Evolutionary conservation across 352 stramenopile species (phyloP).

Genomic region (Globisporangium polare): DNA sequence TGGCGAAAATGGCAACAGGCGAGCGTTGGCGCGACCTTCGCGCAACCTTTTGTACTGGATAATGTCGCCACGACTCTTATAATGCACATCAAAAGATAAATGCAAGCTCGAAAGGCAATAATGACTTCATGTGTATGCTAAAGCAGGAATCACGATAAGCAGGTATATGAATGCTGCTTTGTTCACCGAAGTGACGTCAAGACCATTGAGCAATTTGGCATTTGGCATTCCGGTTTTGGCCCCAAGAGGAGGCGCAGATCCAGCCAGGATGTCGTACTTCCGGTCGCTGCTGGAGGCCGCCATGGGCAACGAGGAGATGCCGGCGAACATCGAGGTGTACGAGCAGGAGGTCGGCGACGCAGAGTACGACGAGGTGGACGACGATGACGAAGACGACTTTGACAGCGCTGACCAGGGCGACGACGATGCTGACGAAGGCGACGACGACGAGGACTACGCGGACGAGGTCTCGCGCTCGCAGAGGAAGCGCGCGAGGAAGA

Average conservation of each 20-base stretch:
- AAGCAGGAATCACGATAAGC: too few relatives aligned
- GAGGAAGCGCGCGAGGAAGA: constrained; percentile 4
- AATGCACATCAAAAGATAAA: neutral
- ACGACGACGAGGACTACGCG: constrained; percentile 8
- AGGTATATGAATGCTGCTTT: too few relatives aligned
- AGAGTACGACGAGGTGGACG: constrained; percentile 23
- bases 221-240: neutral
- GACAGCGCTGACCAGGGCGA: constrained; percentile 19
- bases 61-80: neutral
- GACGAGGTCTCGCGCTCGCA: constrained; percentile 1
- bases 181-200: neutral
- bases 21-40: constrained; percentile 21
- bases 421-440: constrained; percentile 7
- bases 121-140: too few relatives aligned
- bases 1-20: neutral
- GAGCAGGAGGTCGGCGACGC: constrained; percentile 20
- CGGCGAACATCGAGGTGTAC: constrained; percentile 44
- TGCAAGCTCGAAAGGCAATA: too few relatives aligned
- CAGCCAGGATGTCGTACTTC: constrained; percentile 68
- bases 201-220: constrained; percentile 5
- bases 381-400: constrained; percentile 5
- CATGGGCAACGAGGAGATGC: constrained; percentile 63
- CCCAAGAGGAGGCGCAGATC: neutral
- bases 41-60: constrained; percentile 12
- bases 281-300: constrained; percentile 78